Percentiles rank a stretch among this genome's conserved stretches.
Conservation (phyloP, 2,329 filamentous ascomycete genomes). For the Rutstroemia sp. region DNA sequence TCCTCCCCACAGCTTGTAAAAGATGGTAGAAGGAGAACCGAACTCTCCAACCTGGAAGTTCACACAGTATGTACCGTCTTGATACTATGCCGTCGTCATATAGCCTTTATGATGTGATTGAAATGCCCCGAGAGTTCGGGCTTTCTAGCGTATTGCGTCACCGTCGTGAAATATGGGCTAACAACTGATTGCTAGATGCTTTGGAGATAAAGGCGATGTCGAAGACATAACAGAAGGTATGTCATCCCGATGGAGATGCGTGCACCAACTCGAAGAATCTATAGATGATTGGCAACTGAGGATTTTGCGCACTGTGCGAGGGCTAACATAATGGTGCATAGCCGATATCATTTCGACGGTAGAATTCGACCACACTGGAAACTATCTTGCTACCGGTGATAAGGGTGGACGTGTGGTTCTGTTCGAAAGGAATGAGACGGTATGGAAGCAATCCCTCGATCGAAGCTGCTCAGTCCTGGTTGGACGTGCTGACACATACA, state of each 20-base stretch:
- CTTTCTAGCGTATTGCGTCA: slow-evolving; percentile 4
- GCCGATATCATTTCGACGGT: slow-evolving; percentile 90
- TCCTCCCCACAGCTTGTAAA: slow-evolving; percentile 36
- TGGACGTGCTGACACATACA: slow-evolving; percentile 31
- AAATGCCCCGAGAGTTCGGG: background rate
- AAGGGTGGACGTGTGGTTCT: slow-evolving; percentile 80
- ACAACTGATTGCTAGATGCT: slow-evolving; percentile 59
- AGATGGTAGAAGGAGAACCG: slow-evolving; percentile 95
- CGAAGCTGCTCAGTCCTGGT: background rate
- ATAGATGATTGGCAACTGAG: background rate
- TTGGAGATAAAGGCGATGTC: slow-evolving; percentile 98
- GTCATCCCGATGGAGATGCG: background rate
- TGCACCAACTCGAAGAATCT: background rate
- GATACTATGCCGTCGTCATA: background rate
- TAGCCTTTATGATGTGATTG: background rate
- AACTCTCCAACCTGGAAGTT: slow-evolving; percentile 99
- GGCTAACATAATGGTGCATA: slow-evolving; percentile 31
- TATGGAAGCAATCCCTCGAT: slow-evolving; percentile 34
- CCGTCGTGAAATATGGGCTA: slow-evolving; percentile 15
- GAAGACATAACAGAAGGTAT: slow-evolving; percentile 45
- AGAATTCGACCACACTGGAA: slow-evolving; percentile 84
- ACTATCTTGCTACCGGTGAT: slow-evolving; percentile 84
- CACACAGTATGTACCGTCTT: slow-evolving; percentile 57
- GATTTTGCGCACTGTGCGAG: background rate
- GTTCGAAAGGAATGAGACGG: slow-evolving; percentile 92